Evolutionary conservation across 345 rosid genomes (phyloP), one percentile per base, ranked within the genome.

Genomic region (Carallia pectinifolia): DNA sequence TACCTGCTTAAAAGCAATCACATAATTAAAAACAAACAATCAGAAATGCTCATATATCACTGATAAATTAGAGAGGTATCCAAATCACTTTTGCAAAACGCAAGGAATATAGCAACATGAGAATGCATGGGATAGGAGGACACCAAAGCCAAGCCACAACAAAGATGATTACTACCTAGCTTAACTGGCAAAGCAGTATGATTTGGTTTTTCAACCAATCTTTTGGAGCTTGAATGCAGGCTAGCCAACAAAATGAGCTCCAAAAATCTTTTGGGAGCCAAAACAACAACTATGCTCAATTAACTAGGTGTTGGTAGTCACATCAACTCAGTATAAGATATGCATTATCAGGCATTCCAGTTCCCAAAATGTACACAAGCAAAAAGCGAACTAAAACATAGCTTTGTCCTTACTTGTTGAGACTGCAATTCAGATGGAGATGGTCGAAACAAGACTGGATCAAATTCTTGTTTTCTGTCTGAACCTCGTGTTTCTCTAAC

Each of bases 401-500:
- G 73, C 47, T 68, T 71, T 61, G 67, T 47, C 47, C 90, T 77
- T 72, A 92, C 99, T 83, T 96, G 89, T 78, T 92, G 98, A 74
- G 79, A 80, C 71, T 85, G 96, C 79, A 90, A 69, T 68, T 87
- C 90, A 66, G 86, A 82, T 62, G 98, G 87, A 17, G 92, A 84
- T 65, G 87, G 84, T 58, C 91, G 89, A 78, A 96, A 90, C 56
- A 83, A 58, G 66, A 90, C 77, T 73, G 94, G 96, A 72, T 69
- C 82, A 39, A 77, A 74, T 76, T 76, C 84, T 40, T 73, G 67
- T 64, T 66, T 72, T 58, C 79, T 74, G 30, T 62, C 63, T 55
- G 82, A 76, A 74, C 74, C 84, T 69, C 81, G 80, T 58, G 81
- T 77, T 68, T 91, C 91, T 78, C 83, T 86, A 58, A 90, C 96